These are phyloP conservation scores for Trichosporon ovoides DNA, from an alignment of 1,284 basidiomycete genomes.

Conservation along the genomic window DNA sequence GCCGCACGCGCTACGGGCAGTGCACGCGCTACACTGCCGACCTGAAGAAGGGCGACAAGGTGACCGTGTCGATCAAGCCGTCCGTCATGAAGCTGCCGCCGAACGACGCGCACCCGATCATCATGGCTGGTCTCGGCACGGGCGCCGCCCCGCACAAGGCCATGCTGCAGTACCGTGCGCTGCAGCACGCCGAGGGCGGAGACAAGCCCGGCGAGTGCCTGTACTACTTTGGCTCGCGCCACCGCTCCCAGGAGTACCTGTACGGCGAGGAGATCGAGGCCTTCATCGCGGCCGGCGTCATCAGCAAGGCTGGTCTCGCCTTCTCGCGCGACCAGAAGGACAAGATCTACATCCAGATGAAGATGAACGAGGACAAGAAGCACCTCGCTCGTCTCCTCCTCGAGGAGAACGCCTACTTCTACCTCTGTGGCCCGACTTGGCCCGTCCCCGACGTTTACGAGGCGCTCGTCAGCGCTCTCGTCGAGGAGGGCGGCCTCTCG, in stretches of 20 bases:
- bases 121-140: slow-evolving; percentile 97
- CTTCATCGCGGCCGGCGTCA: slow-evolving; percentile 69
- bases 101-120: slow-evolving; percentile 78
- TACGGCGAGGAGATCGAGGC: slow-evolving; percentile 62
- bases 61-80: slow-evolving; percentile 96
- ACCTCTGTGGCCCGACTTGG: slow-evolving; percentile 97
- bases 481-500: slow-evolving; percentile 64
- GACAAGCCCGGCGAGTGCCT: slow-evolving; percentile 74
- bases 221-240: slow-evolving; percentile 97
- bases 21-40: slow-evolving; percentile 91
- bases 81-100: slow-evolving; percentile 98
- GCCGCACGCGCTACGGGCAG: slow-evolving; percentile 78
- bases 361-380: slow-evolving; percentile 86
- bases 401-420: slow-evolving; percentile 62
- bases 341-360: slow-evolving; percentile 98
- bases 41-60: slow-evolving; percentile 79
- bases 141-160: slow-evolving; percentile 96
- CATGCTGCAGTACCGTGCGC: slow-evolving; percentile 91
- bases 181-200: slow-evolving; percentile 68
- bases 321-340: slow-evolving; percentile 89
- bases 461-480: slow-evolving; percentile 74
- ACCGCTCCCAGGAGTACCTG: slow-evolving; percentile 89
- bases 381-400: slow-evolving; percentile 66
- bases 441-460: slow-evolving; percentile 96
- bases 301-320: slow-evolving; percentile 85